These are phyloP conservation scores for Planoprotostelium fungivorum DNA, from an alignment of 78 protist species.

Conservation along the genomic window DNA sequence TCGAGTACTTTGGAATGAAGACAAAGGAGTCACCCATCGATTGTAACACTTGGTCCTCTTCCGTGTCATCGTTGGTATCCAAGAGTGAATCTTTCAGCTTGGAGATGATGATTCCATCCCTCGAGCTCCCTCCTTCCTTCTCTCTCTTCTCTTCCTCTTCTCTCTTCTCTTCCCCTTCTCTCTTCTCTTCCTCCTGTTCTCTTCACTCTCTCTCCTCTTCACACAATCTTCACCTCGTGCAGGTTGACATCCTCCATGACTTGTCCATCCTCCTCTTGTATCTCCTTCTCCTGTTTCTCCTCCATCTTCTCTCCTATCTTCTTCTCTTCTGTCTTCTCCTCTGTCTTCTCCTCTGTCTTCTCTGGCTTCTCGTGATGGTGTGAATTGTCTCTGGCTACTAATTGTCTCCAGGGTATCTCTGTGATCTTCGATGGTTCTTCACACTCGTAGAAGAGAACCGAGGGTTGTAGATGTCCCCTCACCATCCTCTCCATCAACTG, in stretches of 20 bases:
- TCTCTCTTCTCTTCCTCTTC: no score
- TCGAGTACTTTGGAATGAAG: not conserved
- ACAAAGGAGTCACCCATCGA: not conserved
- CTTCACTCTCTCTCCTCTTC: no score
- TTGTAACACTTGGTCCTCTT: not conserved
- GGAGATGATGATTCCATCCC: not conserved
- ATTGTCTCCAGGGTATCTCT: not conserved
- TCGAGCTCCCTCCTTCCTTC: no score
- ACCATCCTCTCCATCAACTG: not conserved
- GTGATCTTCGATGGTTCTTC: not conserved
- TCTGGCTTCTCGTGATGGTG: no score
- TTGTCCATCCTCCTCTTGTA: not conserved
- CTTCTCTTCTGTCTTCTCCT: not conserved
- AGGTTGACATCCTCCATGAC: not conserved
- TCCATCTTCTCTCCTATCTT: not conserved
- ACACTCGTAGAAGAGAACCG: not conserved
- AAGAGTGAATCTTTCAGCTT: not conserved
- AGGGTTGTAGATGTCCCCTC: not conserved
- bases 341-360: not conserved
- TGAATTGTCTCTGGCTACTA: not conserved
- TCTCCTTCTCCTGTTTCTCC: not conserved
- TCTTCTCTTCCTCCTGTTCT: no score
- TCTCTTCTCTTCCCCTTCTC: no score
- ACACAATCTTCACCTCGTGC: not conserved
- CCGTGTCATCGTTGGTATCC: not conserved